Percentiles rank a stretch among this genome's conserved stretches.
Conservation (phyloP, 306 rosid genomes). For the Ziziphus jujuba region DNA sequence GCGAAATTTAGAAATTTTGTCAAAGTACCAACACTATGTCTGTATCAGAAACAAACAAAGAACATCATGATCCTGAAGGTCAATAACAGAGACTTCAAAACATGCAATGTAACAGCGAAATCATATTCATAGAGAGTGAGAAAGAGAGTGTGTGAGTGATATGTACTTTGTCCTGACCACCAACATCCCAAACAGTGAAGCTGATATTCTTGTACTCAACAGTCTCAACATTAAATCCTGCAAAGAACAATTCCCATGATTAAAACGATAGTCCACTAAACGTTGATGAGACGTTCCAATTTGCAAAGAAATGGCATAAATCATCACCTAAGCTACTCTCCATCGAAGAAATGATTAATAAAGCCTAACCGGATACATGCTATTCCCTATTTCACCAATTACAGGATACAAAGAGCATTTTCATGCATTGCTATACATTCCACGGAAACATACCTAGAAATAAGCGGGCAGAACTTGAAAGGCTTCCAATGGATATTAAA, state of each 20-base stretch:
- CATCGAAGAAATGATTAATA: background rate
- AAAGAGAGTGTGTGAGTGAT: constrained; percentile 3
- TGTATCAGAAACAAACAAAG: too few relatives aligned
- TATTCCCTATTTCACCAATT: too few relatives aligned
- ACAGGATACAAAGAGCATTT: too few relatives aligned
- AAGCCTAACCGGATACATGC: too few relatives aligned
- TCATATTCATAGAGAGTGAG: constrained; percentile 17
- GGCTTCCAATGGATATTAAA: too few relatives aligned
- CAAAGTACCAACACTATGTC: background rate
- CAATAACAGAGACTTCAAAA: constrained; percentile 1
- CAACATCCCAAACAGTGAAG: constrained; percentile 99
- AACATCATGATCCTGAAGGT: background rate
- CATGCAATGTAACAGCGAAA: constrained; percentile 3
- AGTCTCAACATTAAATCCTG: constrained; percentile 97
- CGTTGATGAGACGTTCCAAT: background rate
- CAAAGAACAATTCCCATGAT: constrained; percentile 9
- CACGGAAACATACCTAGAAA: too few relatives aligned
- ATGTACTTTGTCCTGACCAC: constrained; percentile 95
- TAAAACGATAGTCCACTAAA: background rate
- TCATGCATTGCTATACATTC: too few relatives aligned
- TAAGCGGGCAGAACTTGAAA: too few relatives aligned
- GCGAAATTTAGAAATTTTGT: background rate
- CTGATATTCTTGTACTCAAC: constrained; percentile 98
- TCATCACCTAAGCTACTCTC: background rate
- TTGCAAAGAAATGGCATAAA: constrained; percentile 1